Percentiles rank a stretch among this genome's conserved stretches.
Conservation (phyloP, 140 eudicot genomes). For the Flaveria floridana region DNA sequence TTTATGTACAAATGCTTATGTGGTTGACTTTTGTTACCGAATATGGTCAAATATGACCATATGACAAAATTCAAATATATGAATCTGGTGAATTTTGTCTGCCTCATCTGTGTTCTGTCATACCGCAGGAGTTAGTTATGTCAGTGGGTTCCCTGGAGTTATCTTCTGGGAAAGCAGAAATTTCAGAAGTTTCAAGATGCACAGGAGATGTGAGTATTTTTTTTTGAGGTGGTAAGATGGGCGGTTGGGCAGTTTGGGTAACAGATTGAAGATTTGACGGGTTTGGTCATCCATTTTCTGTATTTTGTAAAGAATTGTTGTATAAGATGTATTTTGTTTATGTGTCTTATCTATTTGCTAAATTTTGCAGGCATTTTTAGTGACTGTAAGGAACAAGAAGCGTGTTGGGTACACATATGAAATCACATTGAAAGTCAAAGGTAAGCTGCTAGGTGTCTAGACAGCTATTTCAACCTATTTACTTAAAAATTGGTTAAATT, state of each 20-base stretch:
- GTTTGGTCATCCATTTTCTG: neutral
- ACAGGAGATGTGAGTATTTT: constrained; percentile 72
- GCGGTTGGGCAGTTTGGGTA: too few relatives aligned
- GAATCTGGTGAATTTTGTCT: neutral
- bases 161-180: constrained; percentile 72
- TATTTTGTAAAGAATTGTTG: neutral
- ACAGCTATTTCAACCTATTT: too few relatives aligned
- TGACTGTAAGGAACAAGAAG: constrained; percentile 84
- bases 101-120: too few relatives aligned
- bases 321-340: neutral
- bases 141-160: constrained; percentile 72
- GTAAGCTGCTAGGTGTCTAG: constrained; percentile 30
- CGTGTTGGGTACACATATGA: constrained; percentile 89
- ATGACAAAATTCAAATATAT: neutral
- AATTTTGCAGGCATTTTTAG: constrained; percentile 69
- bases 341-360: neutral
- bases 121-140: constrained; percentile 80
- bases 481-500: too few relatives aligned
- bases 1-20: neutral
- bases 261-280: neutral
- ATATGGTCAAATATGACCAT: too few relatives aligned
- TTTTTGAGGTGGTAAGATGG: neutral
- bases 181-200: constrained; percentile 77
- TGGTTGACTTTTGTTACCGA: neutral
- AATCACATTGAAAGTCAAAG: constrained; percentile 64